Evolutionary conservation across 495 filamentous ascomycete species (phyloP), one percentile per base, ranked within the genome.

Genomic region (Staphylotrichum longicolle): DNA sequence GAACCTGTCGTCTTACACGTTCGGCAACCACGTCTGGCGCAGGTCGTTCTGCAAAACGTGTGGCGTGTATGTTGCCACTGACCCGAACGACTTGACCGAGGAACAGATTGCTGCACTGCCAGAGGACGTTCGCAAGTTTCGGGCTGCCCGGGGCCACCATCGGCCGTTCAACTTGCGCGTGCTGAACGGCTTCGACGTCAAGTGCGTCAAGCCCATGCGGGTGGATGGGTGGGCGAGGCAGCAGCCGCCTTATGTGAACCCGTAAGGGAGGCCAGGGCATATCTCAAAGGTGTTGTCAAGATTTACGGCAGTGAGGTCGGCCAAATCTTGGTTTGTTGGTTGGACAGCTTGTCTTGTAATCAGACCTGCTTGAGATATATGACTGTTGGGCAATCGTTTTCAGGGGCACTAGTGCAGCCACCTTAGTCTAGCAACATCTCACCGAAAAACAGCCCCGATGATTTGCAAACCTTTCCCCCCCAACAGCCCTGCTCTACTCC

Each of bases 21-120:
- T 77, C 60, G 64, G 54, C 41, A 42, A 44, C 47, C 58, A 61
- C 1, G 9, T 72, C 5, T 68, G 63, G 42, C 62, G 55, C 47
- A 76, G 77, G 64, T 30, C 54, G 1, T 82, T 82, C 56, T 83
- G 80, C 70, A 74, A 72, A 48, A 75, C 47, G 7, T 82, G 80
- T 46, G 79, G 79, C 55, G 68, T 77, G 32, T 34, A 66, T 34
- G 14, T 80, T 11, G 67, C 53, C 10, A 68, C 73, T 32, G 8
- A 66, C 34, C 2, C 66, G 14, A 60, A 59, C 45, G 10, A 34
- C 9, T 1, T 72, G 49, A 68, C 69, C 3, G 67, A 72, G 15
- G 65, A 49, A 0, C 48, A 62, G 42, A 37, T 71, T 8, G 68
- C 68, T 12, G 60, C 62, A 34, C 49, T 72, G 34, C 61, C 70